Percentiles rank a stretch among this genome's conserved stretches.
These are phyloP conservation scores for Nothophaeocryptopus gaeumannii DNA, from an alignment of 2,329 filamentous ascomycete genomes.

Conservation along the genomic window DNA sequence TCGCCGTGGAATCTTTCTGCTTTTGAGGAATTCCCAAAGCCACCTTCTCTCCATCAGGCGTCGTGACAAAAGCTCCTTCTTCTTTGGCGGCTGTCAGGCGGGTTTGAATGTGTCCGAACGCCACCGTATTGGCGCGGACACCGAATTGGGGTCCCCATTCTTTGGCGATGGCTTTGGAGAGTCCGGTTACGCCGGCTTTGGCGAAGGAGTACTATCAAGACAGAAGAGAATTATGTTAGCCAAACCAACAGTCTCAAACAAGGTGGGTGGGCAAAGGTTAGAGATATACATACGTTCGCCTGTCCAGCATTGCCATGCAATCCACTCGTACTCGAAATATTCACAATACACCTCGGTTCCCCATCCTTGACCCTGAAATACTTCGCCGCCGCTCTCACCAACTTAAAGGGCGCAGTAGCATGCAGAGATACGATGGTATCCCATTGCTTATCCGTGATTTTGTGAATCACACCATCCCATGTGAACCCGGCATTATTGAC, in stretches of 20 bases:
- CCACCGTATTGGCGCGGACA: conserved; percentile 77
- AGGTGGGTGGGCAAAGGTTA: conserved; percentile 66
- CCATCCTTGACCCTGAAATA: conserved; percentile 87
- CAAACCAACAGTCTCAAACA: too few relatives aligned
- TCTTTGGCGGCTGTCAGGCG: conserved; percentile 82
- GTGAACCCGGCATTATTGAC: conserved; percentile 92
- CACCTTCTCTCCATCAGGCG: conserved; percentile 72
- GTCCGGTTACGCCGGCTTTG: conserved; percentile 77
- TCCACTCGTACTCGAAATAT: conserved; percentile 78
- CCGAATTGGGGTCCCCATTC: conserved; percentile 84
- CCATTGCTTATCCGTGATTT: conserved; percentile 90
- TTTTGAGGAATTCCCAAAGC: conserved; percentile 69
- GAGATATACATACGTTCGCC: conserved; percentile 55
- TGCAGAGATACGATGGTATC: conserved; percentile 82
- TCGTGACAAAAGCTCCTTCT: conserved; percentile 73
- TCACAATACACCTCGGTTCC: conserved; percentile 74
- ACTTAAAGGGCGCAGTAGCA: conserved; percentile 80
- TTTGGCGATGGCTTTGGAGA: conserved; percentile 88
- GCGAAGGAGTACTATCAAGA: conserved; percentile 65
- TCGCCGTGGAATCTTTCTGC: conserved; percentile 48
- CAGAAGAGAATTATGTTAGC: background rate
- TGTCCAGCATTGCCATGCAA: conserved; percentile 88
- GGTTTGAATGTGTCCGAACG: conserved; percentile 79
- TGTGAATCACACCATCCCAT: conserved; percentile 90
- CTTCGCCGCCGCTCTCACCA: conserved; percentile 74